Percentiles rank a stretch among this genome's conserved stretches.
Conservation (phyloP, 208 protist species). For the Novymonas esmeraldas region DNA sequence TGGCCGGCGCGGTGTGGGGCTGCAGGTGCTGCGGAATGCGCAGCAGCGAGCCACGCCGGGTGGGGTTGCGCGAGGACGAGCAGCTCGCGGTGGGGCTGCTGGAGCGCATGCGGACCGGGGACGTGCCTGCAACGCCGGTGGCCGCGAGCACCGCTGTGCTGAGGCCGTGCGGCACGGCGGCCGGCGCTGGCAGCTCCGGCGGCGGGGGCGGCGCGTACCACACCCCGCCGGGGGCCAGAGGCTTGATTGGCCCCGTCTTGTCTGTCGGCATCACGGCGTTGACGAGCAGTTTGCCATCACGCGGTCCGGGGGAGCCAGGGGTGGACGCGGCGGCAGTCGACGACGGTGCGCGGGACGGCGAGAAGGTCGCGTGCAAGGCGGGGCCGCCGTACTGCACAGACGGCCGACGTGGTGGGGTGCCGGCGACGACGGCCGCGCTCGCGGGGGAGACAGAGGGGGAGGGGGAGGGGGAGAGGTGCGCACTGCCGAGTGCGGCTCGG, state of each 20-base stretch:
- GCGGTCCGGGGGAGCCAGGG: background rate
- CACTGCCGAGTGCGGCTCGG: background rate
- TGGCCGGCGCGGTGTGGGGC: background rate
- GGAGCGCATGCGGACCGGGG: conserved; percentile 18
- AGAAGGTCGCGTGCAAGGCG: conserved; percentile 10
- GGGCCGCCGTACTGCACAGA: conserved; percentile 31
- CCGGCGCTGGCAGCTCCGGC: background rate
- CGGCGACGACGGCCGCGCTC: conserved; percentile 1
- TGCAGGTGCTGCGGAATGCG: conserved; percentile 14
- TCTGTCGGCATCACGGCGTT: conserved; percentile 39
- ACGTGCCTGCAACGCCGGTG: conserved; percentile 15
- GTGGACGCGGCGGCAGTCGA: conserved; percentile 8
- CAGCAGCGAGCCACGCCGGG: conserved; percentile 23
- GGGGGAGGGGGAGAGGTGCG: background rate
- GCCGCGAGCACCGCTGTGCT: conserved; percentile 12
- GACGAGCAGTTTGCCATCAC: conserved; percentile 28
- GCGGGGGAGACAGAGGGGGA: background rate
- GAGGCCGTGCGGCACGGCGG: conserved; percentile 2
- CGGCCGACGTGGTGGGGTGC: conserved; percentile 25
- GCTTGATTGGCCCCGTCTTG: conserved; percentile 32
- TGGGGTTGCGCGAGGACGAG: conserved; percentile 21
- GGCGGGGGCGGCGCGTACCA: conserved; percentile 13
- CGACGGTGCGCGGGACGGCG: conserved; percentile 18
- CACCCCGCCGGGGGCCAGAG: conserved; percentile 8
- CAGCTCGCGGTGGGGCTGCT: conserved; percentile 23